These are phyloP conservation scores for Colletotrichum lentis DNA, from an alignment of 2,329 filamentous ascomycete species.

Conservation along the genomic window DNA sequence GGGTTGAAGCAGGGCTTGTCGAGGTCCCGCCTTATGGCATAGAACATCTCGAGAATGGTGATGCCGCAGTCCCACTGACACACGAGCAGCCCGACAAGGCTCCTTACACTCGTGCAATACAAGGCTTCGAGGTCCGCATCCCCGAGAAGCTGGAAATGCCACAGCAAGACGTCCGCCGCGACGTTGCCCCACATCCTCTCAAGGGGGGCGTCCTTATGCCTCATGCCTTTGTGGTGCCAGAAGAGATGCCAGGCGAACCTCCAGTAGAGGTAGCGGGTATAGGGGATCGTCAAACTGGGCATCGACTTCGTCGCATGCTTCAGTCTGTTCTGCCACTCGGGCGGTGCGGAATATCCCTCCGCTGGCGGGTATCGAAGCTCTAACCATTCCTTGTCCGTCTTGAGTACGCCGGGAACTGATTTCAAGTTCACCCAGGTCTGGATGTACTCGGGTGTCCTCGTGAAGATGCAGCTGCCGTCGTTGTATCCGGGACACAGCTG, in stretches of 20 bases:
- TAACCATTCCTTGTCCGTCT: constrained; percentile 1
- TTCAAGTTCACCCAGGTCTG: neutral
- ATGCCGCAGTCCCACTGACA: constrained; percentile 1
- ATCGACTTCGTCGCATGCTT: neutral
- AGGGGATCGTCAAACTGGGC: neutral
- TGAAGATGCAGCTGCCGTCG: neutral
- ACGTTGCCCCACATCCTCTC: constrained; percentile 14
- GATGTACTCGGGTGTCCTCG: neutral
- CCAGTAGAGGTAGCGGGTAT: constrained; percentile 1
- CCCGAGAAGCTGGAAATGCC: neutral
- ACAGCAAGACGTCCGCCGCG: constrained; percentile 2
- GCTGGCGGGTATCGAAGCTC: neutral
- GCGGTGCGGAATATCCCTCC: neutral
- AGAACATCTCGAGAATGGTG: neutral
- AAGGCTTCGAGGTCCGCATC: constrained; percentile 2
- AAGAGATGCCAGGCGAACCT: constrained; percentile 15
- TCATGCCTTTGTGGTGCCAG: neutral
- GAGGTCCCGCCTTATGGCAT: neutral
- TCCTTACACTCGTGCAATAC: neutral
- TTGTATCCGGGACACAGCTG: neutral
- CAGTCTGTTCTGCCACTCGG: constrained; percentile 4
- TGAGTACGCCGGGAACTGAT: neutral
- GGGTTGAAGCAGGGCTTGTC: constrained; percentile 1
- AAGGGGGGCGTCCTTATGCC: constrained; percentile 4
- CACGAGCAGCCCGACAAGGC: neutral